phyloP scores from a whole-genome alignment of 1,284 basidiomycete species.

The Malassezia yamatoensis region DNA sequence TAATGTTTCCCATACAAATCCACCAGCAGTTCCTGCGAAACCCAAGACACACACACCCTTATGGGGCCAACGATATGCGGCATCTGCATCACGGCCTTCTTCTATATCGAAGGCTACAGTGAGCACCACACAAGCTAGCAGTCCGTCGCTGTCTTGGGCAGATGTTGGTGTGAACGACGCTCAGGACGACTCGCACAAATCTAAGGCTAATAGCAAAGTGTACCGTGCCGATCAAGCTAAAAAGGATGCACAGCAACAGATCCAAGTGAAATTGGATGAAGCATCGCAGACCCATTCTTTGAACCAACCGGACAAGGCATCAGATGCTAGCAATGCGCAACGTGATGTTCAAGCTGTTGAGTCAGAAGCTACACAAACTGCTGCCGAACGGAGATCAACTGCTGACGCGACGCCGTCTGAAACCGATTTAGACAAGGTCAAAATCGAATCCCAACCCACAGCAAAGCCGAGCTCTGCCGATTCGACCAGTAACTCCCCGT shows the following conservation, averaged over 20 bases:
- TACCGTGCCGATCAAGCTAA: not conserved
- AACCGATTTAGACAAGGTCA: too few species aligned
- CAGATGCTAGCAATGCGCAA: too few species aligned
- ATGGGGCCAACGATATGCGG: slow-evolving; percentile 12
- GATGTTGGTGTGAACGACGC: not conserved
- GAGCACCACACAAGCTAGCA: not conserved
- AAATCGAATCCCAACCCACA: too few species aligned
- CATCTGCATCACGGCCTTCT: not conserved
- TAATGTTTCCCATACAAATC: too few species aligned
- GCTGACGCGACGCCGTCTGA: too few species aligned
- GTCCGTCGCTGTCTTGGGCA: not conserved
- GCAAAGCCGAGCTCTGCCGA: not conserved
- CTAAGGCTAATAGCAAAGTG: not conserved
- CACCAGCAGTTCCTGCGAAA: not conserved
- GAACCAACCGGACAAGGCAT: too few species aligned
- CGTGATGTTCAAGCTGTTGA: too few species aligned
- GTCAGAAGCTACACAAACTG: too few species aligned
- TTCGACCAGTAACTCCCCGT: too few species aligned
- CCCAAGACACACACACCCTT: not conserved
- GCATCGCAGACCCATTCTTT: too few species aligned
- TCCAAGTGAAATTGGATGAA: not conserved
- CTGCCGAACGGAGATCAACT: too few species aligned
- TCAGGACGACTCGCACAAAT: not conserved
- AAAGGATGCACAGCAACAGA: not conserved
- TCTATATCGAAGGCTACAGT: not conserved